Conservation (phyloP, 768 basidiomycete species). For the Boletus insuetus region DNA sequence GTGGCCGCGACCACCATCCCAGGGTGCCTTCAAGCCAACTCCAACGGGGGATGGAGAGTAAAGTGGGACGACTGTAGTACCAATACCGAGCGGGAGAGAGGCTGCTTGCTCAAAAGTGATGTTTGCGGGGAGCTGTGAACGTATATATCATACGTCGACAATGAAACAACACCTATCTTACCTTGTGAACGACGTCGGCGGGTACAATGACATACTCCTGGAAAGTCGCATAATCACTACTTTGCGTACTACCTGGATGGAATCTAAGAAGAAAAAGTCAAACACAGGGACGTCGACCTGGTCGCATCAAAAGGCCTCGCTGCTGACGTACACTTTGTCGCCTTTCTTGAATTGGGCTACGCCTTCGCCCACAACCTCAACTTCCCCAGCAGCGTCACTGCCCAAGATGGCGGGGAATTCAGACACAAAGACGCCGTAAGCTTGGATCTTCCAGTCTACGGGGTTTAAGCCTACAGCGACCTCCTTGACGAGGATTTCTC, state of each 20-base stretch:
- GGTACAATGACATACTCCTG: slow-evolving; percentile 28
- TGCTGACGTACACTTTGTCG: slow-evolving; percentile 19
- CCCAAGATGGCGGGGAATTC: slow-evolving; percentile 39
- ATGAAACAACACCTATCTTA: neutral
- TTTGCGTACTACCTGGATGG: slow-evolving; percentile 4
- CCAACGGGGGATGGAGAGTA: slow-evolving; percentile 29
- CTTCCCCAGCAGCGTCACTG: slow-evolving; percentile 38
- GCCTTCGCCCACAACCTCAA: slow-evolving; percentile 38
- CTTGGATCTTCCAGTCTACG: slow-evolving; percentile 35
- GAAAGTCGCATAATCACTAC: slow-evolving; percentile 14
- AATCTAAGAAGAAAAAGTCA: slow-evolving; percentile 14
- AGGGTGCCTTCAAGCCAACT: slow-evolving; percentile 33
- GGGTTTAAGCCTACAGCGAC: slow-evolving; percentile 44
- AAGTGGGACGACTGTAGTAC: slow-evolving; percentile 33
- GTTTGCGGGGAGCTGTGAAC: slow-evolving; percentile 34
- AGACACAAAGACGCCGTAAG: neutral
- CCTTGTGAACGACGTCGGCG: slow-evolving; percentile 22
- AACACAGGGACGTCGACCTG: neutral
- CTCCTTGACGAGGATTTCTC: slow-evolving; percentile 44
- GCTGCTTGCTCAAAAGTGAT: slow-evolving; percentile 39
- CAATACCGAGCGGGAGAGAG: slow-evolving; percentile 33
- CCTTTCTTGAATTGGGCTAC: slow-evolving; percentile 39
- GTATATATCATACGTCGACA: no score
- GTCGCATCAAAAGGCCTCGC: neutral
- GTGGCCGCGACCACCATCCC: slow-evolving; percentile 32